Evolutionary conservation across 1,139 yeast genomes (phyloP).

Genomic region (Hansenula sp.): DNA sequence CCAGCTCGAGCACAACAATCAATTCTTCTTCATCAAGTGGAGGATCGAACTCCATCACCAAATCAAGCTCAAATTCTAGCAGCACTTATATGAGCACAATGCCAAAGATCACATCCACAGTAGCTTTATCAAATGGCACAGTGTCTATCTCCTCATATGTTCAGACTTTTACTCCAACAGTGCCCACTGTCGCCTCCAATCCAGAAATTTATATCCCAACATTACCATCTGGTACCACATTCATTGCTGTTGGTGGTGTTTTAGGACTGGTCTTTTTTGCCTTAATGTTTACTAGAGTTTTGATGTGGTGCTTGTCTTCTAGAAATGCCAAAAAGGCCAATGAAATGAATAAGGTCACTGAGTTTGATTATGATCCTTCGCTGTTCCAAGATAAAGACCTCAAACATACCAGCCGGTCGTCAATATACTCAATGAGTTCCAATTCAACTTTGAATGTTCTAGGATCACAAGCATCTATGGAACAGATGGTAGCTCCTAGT

Average conservation of each 20-base stretch:
- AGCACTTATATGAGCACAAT: not conserved
- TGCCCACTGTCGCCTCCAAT: conserved; percentile 45
- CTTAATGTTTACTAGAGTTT: conserved; percentile 11
- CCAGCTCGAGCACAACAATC: too few species aligned
- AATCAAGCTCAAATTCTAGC: too few species aligned
- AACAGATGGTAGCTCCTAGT: conserved; percentile 5
- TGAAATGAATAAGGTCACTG: not conserved
- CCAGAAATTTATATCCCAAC: conserved; percentile 49
- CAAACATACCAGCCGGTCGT: conserved; percentile 7
- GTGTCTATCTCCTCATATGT: conserved; percentile 24
- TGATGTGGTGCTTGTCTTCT: conserved; percentile 12
- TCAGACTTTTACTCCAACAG: conserved; percentile 52
- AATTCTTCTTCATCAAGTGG: too few species aligned
- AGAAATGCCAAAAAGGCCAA: conserved; percentile 14
- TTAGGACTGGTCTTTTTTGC: conserved; percentile 27
- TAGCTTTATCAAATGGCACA: not conserved
- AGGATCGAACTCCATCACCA: too few species aligned
- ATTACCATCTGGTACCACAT: conserved; percentile 66
- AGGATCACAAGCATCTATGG: conserved; percentile 14
- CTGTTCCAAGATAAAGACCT: conserved; percentile 7
- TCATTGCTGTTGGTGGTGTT: conserved; percentile 70
- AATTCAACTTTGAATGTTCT: conserved; percentile 21
- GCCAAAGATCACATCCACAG: not conserved
- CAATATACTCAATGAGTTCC: conserved; percentile 24
- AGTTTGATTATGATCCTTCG: conserved; percentile 16